Conservation (phyloP, 1,139 yeast genomes). For the Diutina catenulata region DNA sequence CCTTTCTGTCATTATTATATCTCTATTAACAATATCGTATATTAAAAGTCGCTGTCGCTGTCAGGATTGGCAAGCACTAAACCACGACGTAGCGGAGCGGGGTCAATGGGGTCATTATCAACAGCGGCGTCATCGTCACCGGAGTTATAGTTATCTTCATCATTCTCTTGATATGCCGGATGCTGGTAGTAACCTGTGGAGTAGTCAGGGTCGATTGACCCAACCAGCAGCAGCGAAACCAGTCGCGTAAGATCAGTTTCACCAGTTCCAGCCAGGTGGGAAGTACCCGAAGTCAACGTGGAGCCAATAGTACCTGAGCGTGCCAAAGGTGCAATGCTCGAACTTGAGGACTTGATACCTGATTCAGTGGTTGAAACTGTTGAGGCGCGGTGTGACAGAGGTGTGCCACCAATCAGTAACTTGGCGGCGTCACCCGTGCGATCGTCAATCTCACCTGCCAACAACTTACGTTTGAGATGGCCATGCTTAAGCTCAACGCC, state of each 20-base stretch:
- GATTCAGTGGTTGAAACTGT: not conserved
- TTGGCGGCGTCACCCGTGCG: not conserved
- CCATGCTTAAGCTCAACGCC: constrained; percentile 66
- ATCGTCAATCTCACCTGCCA: constrained; percentile 72
- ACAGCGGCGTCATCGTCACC: not conserved
- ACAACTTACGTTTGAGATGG: constrained; percentile 57
- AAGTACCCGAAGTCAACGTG: not conserved
- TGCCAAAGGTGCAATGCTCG: not conserved
- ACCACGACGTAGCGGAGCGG: too few species aligned
- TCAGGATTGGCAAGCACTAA: constrained; percentile 5
- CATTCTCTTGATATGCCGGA: constrained; percentile 2
- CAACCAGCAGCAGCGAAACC: not conserved
- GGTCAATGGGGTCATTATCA: too few species aligned
- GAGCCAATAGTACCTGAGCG: constrained; percentile 2
- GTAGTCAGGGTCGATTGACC: not conserved
- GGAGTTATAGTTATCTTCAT: not conserved
- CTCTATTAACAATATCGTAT: too few species aligned
- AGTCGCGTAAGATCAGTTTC: not conserved
- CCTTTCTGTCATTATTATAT: not conserved
- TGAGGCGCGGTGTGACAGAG: too few species aligned
- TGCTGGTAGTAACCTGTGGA: constrained; percentile 2
- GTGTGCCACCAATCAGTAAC: not conserved
- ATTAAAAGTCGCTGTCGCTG: not conserved
- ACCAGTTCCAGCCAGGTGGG: not conserved
- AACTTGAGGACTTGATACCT: not conserved